Evolutionary conservation across 176 grass and related monocot species (phyloP).

Genomic region (Otatea glauca): DNA sequence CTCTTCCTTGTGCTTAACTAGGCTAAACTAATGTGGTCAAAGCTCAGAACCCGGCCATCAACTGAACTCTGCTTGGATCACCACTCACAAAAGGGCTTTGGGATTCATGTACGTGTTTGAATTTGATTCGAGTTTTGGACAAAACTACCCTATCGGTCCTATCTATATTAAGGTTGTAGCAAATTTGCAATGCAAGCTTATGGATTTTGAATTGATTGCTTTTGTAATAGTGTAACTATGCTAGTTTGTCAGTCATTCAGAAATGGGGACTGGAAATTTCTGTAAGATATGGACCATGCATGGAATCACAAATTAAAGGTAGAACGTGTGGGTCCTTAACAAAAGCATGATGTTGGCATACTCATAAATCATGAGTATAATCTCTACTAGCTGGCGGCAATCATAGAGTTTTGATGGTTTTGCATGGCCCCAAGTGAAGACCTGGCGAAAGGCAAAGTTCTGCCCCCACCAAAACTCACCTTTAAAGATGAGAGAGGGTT

Average conservation of each 20-base stretch:
- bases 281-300: background rate
- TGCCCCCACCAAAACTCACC: background rate
- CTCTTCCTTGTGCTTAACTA: background rate
- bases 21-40: constrained; percentile 18
- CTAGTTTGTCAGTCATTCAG: background rate
- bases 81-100: background rate
- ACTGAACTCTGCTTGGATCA: background rate
- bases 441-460: constrained; percentile 2
- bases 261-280: background rate
- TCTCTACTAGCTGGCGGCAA: background rate
- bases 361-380: background rate
- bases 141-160: background rate
- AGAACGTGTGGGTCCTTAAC: background rate
- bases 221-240: background rate
- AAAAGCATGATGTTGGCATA: constrained; percentile 30
- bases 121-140: background rate
- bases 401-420: constrained; percentile 37
- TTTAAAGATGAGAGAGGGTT: background rate
- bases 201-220: background rate
- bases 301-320: background rate
- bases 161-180: background rate
- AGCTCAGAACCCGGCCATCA: constrained; percentile 25
- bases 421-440: background rate
- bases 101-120: background rate
- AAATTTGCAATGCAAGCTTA: too few species aligned